Conservation (phyloP, 805 yeast species). For the Saccharomycopsis sp. region DNA sequence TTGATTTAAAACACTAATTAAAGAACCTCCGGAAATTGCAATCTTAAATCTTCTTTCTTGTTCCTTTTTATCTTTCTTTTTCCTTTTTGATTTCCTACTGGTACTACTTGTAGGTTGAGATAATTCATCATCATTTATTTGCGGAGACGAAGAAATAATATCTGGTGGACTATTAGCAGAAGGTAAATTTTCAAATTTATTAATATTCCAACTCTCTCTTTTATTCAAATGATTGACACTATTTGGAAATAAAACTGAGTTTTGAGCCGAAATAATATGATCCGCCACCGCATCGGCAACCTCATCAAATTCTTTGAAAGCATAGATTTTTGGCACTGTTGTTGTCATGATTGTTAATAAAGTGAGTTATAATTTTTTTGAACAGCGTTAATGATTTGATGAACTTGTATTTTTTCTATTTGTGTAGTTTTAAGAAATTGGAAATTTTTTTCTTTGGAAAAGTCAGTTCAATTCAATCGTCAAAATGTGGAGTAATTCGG, state of each 20-base stretch:
- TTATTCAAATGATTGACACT: constrained; percentile 4
- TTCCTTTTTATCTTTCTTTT: constrained; percentile 37
- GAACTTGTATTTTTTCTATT: too few relatives aligned
- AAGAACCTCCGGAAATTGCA: constrained; percentile 89
- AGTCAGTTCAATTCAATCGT: too few relatives aligned
- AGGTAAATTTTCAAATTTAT: constrained; percentile 26
- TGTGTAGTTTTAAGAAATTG: too few relatives aligned
- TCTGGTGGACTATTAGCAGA: background rate
- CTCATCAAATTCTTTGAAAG: constrained; percentile 80
- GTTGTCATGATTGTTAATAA: constrained; percentile 70
- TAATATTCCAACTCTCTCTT: constrained; percentile 20
- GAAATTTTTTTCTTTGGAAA: too few relatives aligned
- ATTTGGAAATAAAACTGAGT: constrained; percentile 40
- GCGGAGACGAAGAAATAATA: background rate
- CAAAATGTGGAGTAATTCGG: too few relatives aligned
- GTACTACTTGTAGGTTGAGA: background rate
- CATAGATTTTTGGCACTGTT: constrained; percentile 86
- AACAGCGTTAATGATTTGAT: too few relatives aligned
- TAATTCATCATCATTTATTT: background rate
- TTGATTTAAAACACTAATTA: constrained; percentile 75
- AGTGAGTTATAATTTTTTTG: too few relatives aligned
- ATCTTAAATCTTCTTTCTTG: constrained; percentile 71
- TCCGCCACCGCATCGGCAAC: constrained; percentile 98
- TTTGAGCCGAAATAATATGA: constrained; percentile 84
- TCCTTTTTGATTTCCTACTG: constrained; percentile 7